Evolutionary conservation across 306 rosid genomes (phyloP).

Genomic region (Dalbergia cultrata): DNA sequence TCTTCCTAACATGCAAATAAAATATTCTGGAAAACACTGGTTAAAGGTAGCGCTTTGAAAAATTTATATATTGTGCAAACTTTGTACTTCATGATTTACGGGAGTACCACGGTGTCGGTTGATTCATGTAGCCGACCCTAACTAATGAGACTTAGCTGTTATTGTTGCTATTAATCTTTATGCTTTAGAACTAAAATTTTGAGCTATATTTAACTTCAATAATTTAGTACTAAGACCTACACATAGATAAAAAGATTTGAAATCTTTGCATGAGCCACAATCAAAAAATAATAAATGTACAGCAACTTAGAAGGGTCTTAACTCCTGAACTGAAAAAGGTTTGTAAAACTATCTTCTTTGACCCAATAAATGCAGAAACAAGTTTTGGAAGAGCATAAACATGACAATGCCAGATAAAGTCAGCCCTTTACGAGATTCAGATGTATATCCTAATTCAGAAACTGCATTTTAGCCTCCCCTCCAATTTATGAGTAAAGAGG

Average conservation of each 20-base stretch:
- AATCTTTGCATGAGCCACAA: conserved; percentile 18
- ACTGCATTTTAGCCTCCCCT: conserved; percentile 19
- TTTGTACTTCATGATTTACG: background rate
- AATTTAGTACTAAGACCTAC: background rate
- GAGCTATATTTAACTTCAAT: conserved; percentile 2
- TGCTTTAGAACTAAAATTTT: background rate
- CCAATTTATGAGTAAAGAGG: conserved; percentile 14
- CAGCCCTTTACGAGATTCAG: conserved; percentile 6
- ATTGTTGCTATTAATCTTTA: background rate
- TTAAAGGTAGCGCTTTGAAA: background rate
- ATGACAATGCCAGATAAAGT: conserved; percentile 13
- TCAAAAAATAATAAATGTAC: background rate
- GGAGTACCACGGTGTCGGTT: too few relatives aligned
- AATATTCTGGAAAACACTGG: background rate
- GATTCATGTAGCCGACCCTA: too few relatives aligned
- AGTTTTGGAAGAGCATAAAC: conserved; percentile 7
- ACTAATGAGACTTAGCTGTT: too few relatives aligned
- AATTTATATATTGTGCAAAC: background rate
- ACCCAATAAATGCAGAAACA: conserved; percentile 22
- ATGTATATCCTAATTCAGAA: conserved; percentile 21
- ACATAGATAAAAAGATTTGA: conserved; percentile 12
- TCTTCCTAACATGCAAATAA: background rate
- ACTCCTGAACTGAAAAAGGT: background rate
- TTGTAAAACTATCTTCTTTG: background rate
- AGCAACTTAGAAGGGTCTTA: background rate